Evolutionary conservation across 2,329 filamentous ascomycete genomes (phyloP).

Genomic region (Aspergillus sp.): DNA sequence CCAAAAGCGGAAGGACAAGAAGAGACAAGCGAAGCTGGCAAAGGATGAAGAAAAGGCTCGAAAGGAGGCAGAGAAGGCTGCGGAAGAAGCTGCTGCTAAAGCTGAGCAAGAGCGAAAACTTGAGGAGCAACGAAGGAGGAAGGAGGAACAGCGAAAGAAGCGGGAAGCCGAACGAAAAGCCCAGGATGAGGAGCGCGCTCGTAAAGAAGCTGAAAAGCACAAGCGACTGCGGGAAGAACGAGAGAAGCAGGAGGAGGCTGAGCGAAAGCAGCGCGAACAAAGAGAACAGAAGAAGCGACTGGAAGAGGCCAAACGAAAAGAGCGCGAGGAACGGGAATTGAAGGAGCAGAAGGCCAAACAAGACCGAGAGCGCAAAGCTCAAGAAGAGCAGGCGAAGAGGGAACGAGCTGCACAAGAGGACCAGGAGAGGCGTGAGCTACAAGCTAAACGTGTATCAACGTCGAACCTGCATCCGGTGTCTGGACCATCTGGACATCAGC

Average conservation of each 20-base stretch:
- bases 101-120: slow-evolving; percentile 74
- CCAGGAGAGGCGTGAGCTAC: slow-evolving; percentile 37
- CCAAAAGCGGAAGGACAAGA: slow-evolving; percentile 93
- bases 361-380: slow-evolving; percentile 59
- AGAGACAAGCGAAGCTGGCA: slow-evolving; percentile 80
- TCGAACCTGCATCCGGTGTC: slow-evolving; percentile 55
- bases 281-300: slow-evolving; percentile 77
- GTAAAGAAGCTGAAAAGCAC: slow-evolving; percentile 82
- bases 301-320: slow-evolving; percentile 72
- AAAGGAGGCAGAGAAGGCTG: slow-evolving; percentile 84
- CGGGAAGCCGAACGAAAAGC: slow-evolving; percentile 87
- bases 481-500: slow-evolving; percentile 48
- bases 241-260: slow-evolving; percentile 79
- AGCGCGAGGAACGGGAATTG: slow-evolving; percentile 59
- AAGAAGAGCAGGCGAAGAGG: slow-evolving; percentile 51
- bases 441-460: slow-evolving; percentile 57
- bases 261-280: slow-evolving; percentile 77
- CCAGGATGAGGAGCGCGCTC: slow-evolving; percentile 81
- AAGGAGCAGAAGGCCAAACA: slow-evolving; percentile 68
- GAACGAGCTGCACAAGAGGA: slow-evolving; percentile 52
- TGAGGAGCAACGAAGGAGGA: slow-evolving; percentile 77
- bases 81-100: slow-evolving; percentile 75
- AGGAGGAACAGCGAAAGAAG: slow-evolving; percentile 88
- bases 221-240: slow-evolving; percentile 79
- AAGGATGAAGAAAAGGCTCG: slow-evolving; percentile 88